Evolutionary conservation across 2,329 filamentous ascomycete genomes (phyloP).

Genomic region (Neurospora sp.): DNA sequence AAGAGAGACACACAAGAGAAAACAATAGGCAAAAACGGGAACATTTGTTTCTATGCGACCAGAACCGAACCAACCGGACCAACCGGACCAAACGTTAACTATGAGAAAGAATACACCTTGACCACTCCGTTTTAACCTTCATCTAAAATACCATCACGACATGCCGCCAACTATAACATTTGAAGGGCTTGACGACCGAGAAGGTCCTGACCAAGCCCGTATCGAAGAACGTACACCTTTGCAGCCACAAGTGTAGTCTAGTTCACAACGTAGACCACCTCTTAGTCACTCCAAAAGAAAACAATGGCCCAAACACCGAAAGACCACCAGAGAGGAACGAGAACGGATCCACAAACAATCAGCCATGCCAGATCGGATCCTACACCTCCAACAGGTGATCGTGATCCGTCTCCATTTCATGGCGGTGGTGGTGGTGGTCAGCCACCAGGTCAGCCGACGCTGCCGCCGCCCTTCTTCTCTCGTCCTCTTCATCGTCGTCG

Average conservation of each 20-base stretch:
- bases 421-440: neutral
- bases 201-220: neutral
- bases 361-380: neutral
- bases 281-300: neutral
- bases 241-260: neutral
- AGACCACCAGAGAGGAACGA: neutral
- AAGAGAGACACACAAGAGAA: neutral
- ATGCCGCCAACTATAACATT: neutral
- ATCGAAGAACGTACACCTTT: neutral
- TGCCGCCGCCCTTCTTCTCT: neutral
- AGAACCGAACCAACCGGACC: neutral
- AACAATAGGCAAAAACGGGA: neutral
- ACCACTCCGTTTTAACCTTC: neutral
- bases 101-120: neutral
- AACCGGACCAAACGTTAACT: neutral
- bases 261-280: neutral
- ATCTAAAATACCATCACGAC: neutral
- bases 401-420: neutral
- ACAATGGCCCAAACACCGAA: neutral
- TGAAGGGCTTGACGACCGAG: neutral
- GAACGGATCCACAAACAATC: neutral
- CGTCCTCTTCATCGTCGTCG: conserved; percentile 38
- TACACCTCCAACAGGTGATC: neutral
- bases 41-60: neutral
- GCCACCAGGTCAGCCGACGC: neutral